phyloP scores from a whole-genome alignment of 371 early-diverging fungal species.

The Mucor lusitanicus region DNA sequence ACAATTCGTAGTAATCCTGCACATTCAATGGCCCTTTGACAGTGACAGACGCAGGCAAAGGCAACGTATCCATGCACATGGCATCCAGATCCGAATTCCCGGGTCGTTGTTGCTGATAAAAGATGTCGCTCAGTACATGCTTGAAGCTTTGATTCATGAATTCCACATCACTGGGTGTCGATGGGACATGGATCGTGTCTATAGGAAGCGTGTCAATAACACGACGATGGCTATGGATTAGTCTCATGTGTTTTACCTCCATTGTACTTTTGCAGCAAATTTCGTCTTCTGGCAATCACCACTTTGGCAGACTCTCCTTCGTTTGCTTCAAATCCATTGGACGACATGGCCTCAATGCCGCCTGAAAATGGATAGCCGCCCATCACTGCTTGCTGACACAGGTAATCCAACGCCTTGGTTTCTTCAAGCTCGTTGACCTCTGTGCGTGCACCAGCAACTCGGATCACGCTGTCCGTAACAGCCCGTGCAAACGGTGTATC shows the following conservation, averaged over 20 bases:
- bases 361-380: slow-evolving; percentile 58
- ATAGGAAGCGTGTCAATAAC: slow-evolving; percentile 25
- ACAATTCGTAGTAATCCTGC: slow-evolving; percentile 52
- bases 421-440: slow-evolving; percentile 5
- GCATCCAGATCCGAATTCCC: slow-evolving; percentile 23
- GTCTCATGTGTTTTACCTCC: slow-evolving; percentile 36
- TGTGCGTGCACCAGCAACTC: background rate
- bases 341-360: slow-evolving; percentile 42
- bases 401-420: slow-evolving; percentile 21
- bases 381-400: slow-evolving; percentile 51
- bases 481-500: slow-evolving; percentile 34
- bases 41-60: slow-evolving; percentile 40
- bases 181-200: slow-evolving; percentile 47
- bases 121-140: slow-evolving; percentile 38
- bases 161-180: slow-evolving; percentile 41
- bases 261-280: slow-evolving; percentile 42
- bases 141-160: slow-evolving; percentile 48
- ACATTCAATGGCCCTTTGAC: slow-evolving; percentile 50
- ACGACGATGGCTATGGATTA: background rate
- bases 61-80: slow-evolving; percentile 30
- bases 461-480: slow-evolving; percentile 11
- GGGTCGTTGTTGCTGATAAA: slow-evolving; percentile 30
- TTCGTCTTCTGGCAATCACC: slow-evolving; percentile 49
- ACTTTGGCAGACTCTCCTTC: slow-evolving; percentile 53
- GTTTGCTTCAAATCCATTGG: slow-evolving; percentile 48